Evolutionary conservation across 257 asterid species (phyloP).

Genomic region (Osmanthus fragrans): DNA sequence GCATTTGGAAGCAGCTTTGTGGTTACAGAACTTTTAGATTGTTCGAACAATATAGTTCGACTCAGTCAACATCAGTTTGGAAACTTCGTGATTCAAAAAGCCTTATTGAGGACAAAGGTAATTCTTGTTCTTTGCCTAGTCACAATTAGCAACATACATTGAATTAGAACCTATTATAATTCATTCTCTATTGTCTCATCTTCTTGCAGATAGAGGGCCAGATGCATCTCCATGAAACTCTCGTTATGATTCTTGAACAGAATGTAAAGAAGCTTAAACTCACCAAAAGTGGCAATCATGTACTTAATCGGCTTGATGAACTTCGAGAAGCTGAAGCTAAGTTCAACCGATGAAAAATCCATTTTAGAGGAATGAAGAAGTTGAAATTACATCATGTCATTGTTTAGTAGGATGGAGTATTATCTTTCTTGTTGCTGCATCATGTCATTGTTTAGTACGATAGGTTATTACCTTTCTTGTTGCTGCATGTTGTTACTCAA

Average conservation of each 20-base stretch:
- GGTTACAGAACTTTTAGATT: conserved; percentile 24
- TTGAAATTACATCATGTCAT: neutral
- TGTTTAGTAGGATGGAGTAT: neutral
- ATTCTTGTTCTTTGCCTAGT: neutral
- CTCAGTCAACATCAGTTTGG: conserved; percentile 43
- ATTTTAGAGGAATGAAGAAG: neutral
- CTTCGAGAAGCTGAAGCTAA: neutral
- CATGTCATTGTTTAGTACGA: neutral
- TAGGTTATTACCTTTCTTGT: neutral
- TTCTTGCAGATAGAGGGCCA: neutral
- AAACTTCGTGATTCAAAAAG: conserved; percentile 50
- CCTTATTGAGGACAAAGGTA: conserved; percentile 34
- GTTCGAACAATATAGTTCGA: neutral
- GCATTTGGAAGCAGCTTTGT: neutral
- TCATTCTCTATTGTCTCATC: neutral
- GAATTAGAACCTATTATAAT: neutral
- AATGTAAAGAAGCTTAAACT: neutral
- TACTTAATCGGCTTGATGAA: neutral
- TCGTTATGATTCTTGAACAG: neutral
- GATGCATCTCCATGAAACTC: neutral
- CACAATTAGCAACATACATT: neutral
- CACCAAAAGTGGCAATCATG: neutral
- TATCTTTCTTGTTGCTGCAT: neutral
- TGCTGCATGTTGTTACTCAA: neutral
- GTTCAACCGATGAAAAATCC: neutral